Conservation (phyloP, 441 rosid genomes). For the Populus hybrid region DNA sequence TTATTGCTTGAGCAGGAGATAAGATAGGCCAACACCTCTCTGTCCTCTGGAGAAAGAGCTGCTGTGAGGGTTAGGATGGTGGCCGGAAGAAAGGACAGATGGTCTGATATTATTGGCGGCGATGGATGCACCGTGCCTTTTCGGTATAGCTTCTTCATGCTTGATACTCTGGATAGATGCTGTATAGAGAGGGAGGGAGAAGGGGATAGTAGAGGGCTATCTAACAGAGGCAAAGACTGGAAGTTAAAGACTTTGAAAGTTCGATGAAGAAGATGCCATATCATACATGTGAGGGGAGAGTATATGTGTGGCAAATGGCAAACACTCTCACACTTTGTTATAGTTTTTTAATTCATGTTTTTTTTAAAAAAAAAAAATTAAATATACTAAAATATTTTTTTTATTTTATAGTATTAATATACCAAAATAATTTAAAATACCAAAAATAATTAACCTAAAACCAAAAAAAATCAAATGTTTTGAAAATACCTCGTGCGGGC, state of each 20-base stretch:
- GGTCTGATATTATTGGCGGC: conserved; percentile 34
- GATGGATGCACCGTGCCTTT: conserved; percentile 70
- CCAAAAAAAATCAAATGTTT: no score
- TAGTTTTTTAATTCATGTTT: no score
- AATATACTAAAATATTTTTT: no score
- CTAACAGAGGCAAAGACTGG: background rate
- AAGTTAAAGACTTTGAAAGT: background rate
- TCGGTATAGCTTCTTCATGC: conserved; percentile 68
- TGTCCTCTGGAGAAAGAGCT: conserved; percentile 52
- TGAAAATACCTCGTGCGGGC: no score
- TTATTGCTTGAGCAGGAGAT: conserved; percentile 33
- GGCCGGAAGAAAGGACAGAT: conserved; percentile 58
- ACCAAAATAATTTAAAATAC: no score
- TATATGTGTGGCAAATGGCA: background rate
- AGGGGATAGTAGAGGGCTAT: background rate
- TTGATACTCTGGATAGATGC: background rate
- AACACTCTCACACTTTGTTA: background rate
- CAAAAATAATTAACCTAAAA: no score
- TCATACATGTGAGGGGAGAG: background rate
- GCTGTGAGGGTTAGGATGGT: conserved; percentile 55
- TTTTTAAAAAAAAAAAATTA: no score
- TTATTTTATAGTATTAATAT: no score
- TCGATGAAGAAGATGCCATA: background rate
- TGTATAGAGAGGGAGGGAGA: background rate
- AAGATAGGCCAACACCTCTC: conserved; percentile 65